Conservation (phyloP, 495 filamentous ascomycete genomes). For the Parathielavia hyrcaniae region DNA sequence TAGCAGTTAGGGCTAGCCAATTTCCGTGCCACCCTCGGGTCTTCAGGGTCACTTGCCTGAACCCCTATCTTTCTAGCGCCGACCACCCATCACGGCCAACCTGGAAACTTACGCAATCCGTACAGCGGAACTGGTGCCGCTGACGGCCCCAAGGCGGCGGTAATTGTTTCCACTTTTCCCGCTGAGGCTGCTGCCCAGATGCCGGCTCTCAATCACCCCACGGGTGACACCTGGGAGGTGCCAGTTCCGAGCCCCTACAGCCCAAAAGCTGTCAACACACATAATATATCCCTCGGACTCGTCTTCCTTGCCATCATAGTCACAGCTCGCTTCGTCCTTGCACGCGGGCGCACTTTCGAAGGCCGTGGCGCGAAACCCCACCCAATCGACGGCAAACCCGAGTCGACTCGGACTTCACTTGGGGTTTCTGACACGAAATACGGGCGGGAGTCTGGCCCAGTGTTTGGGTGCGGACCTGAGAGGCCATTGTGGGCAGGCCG, state of each 20-base stretch:
- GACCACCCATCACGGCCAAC: constrained; percentile 25
- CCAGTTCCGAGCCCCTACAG: constrained; percentile 19
- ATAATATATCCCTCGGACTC: constrained; percentile 32
- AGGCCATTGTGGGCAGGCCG: constrained; percentile 8
- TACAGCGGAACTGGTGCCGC: constrained; percentile 7
- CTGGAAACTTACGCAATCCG: constrained; percentile 22
- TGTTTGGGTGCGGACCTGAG: not conserved
- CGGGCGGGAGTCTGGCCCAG: constrained; percentile 3
- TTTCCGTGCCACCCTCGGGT: constrained; percentile 26
- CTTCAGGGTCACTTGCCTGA: constrained; percentile 14
- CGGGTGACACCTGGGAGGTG: constrained; percentile 31
- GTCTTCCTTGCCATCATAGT: constrained; percentile 27
- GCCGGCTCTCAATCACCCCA: constrained; percentile 38
- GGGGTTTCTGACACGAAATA: not conserved
- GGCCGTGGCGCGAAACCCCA: not conserved
- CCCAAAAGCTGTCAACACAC: constrained; percentile 24
- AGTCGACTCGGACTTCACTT: not conserved
- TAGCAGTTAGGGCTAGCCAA: constrained; percentile 18
- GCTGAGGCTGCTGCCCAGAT: constrained; percentile 30
- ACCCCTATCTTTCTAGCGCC: constrained; percentile 23
- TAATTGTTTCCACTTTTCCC: constrained; percentile 27
- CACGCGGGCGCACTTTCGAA: not conserved
- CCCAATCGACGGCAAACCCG: not conserved
- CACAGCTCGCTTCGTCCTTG: constrained; percentile 6
- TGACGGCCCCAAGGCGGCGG: constrained; percentile 16